Conservation (phyloP, 345 rosid species). For the Bruguiera parviflora region DNA sequence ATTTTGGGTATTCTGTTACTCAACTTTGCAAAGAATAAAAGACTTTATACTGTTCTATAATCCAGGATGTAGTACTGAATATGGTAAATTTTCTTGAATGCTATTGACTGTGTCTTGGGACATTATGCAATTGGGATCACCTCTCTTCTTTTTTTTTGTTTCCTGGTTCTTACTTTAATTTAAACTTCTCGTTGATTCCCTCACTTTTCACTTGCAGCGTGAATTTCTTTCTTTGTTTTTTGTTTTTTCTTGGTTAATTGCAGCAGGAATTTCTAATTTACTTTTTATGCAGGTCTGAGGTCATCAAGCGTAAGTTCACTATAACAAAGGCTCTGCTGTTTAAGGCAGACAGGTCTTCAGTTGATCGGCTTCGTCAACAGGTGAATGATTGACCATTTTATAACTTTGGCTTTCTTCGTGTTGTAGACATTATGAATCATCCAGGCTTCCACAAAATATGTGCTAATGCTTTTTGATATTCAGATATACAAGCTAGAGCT, state of each 20-base stretch:
- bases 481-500: constrained; percentile 77
- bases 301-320: constrained; percentile 70
- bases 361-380: constrained; percentile 81
- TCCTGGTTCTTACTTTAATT: too few relatives aligned
- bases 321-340: constrained; percentile 73
- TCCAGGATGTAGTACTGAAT: too few relatives aligned
- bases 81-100: too few relatives aligned
- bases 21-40: too few relatives aligned
- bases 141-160: too few relatives aligned
- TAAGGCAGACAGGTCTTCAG: constrained; percentile 84
- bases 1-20: too few relatives aligned
- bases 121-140: too few relatives aligned
- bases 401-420: constrained; percentile 1
- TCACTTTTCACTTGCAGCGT: neutral
- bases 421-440: constrained; percentile 1
- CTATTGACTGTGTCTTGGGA: too few relatives aligned
- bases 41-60: too few relatives aligned
- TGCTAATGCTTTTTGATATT: constrained; percentile 14
- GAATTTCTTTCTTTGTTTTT: too few relatives aligned
- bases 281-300: constrained; percentile 50
- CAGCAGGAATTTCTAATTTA: neutral
- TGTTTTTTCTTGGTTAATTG: neutral
- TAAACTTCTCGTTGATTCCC: neutral
- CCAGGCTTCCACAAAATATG: constrained; percentile 11
- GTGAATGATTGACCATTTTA: constrained; percentile 37